Base-by-base conservation (phyloP, 2,329 filamentous ascomycete species). In the Monilinia aucupariae region DNA sequence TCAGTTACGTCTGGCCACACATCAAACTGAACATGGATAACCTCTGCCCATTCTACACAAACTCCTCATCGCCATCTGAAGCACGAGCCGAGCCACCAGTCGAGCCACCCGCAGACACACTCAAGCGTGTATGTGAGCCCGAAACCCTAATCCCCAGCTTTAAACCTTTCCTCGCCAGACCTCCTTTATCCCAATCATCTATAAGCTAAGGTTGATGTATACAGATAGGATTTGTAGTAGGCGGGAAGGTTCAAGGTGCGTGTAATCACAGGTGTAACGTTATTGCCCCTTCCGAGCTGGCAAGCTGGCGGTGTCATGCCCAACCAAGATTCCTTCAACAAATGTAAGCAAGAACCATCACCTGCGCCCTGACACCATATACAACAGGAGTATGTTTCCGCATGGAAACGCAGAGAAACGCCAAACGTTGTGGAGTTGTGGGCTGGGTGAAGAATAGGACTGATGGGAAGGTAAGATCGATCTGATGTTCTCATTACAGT, bases 391-490 rank as follows among this genome's bases (percentile, higher is more conserved):
- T 61, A 8, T 54, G 27, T 10, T 61, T 54, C 30, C 59, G 59
- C 25, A 82, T 81, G 70, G 87, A 85, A 69, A 79, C 84, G 1
- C 77, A 77, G 43, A 80, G 79, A 67, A 79, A 77, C 63, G 85
- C 85, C 0, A 72, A 70, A 0, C 76, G 81, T 41, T 76, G 80
- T 50, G 76, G 75, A 6, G 64, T 87, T 7, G 85, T 83, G 0
- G 85, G 85, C 25, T 87, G 85, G 85, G 85, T 85, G 61, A 77
- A 81, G 43, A 87, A 87, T 70, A 84, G 82, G 0, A 70, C 77
- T 1, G 78, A 82, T 64, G 80, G 81, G 66, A 85, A 84, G 76
- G 84, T 81, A 68, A 49, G 68, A 12, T 59, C 32, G 39, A 41
- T 39, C 10, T 34, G 15, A 17, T 27, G 3, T 20, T 56, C 6